Evolutionary conservation across 2,329 filamentous ascomycete genomes (phyloP).

Genomic region (Cylindrodendrum hubeiense): DNA sequence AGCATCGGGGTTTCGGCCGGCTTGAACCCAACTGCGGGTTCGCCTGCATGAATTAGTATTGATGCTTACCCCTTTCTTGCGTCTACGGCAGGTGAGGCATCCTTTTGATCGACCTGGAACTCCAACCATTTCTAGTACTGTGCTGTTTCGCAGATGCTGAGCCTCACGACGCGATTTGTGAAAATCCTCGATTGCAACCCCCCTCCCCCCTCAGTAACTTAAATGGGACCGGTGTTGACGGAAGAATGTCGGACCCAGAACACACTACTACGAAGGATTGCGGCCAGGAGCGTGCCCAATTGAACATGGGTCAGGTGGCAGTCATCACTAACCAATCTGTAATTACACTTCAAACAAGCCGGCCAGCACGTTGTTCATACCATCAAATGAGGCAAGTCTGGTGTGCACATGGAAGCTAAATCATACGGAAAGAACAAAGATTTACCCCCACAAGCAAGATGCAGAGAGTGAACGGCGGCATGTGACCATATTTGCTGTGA

Average conservation of each 20-base stretch:
- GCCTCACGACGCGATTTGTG: neutral
- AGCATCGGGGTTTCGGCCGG: neutral
- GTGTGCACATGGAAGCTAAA: too few species aligned
- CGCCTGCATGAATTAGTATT: neutral
- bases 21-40: neutral
- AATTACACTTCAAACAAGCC: too few species aligned
- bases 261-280: neutral
- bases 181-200: neutral
- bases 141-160: neutral
- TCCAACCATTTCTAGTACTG: slow-evolving; percentile 21
- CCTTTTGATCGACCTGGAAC: slow-evolving; percentile 25
- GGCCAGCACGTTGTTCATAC: too few species aligned
- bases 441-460: too few species aligned
- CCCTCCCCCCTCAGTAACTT: neutral
- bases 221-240: neutral
- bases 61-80: slow-evolving; percentile 27
- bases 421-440: too few species aligned
- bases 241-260: neutral
- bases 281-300: too few species aligned
- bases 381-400: too few species aligned
- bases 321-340: too few species aligned
- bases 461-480: too few species aligned
- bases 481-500: too few species aligned
- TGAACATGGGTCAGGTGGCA: too few species aligned
- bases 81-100: slow-evolving; percentile 26